These are phyloP conservation scores for Cytospora piceae DNA, from an alignment of 2,329 filamentous ascomycete genomes.

Conservation along the genomic window DNA sequence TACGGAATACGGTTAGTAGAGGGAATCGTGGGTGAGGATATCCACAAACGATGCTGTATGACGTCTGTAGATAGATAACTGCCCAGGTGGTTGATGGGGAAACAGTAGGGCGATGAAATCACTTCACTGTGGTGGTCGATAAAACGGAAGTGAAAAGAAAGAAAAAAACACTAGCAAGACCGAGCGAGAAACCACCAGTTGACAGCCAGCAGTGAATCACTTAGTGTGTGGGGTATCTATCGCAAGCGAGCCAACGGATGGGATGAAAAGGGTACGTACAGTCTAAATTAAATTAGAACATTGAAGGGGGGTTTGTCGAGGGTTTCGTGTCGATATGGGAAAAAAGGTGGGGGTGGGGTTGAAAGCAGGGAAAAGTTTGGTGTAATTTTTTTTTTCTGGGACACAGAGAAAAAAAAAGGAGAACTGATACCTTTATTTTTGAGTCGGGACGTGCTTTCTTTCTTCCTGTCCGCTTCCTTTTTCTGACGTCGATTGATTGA, in stretches of 20 bases:
- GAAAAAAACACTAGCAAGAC: not conserved
- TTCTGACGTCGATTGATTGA: not conserved
- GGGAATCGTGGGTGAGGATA: not conserved
- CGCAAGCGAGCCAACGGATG: not conserved
- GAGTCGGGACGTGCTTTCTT: slow-evolving; percentile 28
- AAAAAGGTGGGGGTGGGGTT: slow-evolving; percentile 13
- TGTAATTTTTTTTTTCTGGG: not conserved
- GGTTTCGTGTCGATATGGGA: not conserved
- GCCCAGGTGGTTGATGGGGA: not conserved
- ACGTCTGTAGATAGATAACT: too few relatives aligned
- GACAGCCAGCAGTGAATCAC: not conserved
- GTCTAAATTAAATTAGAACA: not conserved
- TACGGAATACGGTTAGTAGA: too few relatives aligned
- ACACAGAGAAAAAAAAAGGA: slow-evolving; percentile 8
- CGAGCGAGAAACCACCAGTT: not conserved
- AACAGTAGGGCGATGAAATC: not conserved
- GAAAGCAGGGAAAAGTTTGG: not conserved
- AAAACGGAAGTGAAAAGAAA: not conserved
- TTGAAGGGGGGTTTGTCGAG: too few relatives aligned
- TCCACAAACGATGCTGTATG: not conserved
- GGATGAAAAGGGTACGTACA: not conserved
- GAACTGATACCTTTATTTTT: slow-evolving; percentile 12
- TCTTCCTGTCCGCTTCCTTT: slow-evolving; percentile 20
- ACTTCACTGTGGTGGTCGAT: not conserved
- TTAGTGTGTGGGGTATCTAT: not conserved